Evolutionary conservation across 139 green algal species (phyloP).

Genomic region (Gonium pectorale): DNA sequence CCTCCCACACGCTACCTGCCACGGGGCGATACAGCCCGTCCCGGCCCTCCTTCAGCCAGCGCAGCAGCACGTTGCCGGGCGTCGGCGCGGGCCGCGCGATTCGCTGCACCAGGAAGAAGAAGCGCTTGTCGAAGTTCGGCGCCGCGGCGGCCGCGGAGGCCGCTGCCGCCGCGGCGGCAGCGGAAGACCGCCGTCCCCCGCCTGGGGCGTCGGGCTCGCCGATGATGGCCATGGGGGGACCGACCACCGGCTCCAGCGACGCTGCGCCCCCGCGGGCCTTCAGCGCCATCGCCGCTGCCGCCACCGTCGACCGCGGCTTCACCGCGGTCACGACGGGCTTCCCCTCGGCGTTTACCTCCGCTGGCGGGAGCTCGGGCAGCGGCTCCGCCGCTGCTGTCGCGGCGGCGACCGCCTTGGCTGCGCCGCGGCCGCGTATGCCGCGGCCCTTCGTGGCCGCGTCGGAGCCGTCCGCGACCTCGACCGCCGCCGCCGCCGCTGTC

Average conservation of each 20-base stretch:
- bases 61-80: conserved; percentile 46
- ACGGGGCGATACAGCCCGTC: conserved; percentile 66
- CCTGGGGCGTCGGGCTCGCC: neutral
- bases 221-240: conserved; percentile 29
- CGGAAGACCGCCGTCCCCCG: neutral
- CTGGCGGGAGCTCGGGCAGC: conserved; percentile 1
- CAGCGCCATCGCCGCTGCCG: neutral
- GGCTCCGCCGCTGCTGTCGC: conserved; percentile 17
- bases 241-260: neutral
- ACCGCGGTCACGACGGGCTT: conserved; percentile 26
- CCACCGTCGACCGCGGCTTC: conserved; percentile 23
- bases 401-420: neutral
- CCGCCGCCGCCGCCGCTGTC: neutral
- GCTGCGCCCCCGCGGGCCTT: neutral
- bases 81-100: neutral
- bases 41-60: conserved; percentile 62
- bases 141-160: neutral
- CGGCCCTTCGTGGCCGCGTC: neutral
- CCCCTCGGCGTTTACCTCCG: conserved; percentile 17
- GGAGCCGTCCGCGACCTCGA: neutral
- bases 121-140: conserved; percentile 23
- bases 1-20: conserved; percentile 56
- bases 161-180: neutral
- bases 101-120: conserved; percentile 53
- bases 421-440: neutral